These are phyloP conservation scores for Selaginella moellendorffii DNA, from an alignment of 75 land plant genomes.

Conservation along the genomic window DNA sequence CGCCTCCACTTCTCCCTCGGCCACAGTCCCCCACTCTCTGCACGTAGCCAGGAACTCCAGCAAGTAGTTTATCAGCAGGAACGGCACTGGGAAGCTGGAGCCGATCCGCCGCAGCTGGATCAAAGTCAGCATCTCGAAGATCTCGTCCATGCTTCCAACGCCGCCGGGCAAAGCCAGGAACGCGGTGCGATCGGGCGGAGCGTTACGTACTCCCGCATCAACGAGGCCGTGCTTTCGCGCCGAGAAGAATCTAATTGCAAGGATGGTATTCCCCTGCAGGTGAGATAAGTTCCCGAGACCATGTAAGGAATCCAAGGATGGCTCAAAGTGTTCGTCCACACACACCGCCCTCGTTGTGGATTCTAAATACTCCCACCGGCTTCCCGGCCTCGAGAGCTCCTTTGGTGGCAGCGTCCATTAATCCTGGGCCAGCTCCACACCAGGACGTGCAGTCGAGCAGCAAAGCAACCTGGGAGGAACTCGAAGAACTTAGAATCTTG, in stretches of 20 bases:
- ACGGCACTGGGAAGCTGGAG: constrained; percentile 64
- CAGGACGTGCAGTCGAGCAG: constrained; percentile 81
- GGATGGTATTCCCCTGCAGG: constrained; percentile 42
- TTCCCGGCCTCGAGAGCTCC: constrained; percentile 65
- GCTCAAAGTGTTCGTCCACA: constrained; percentile 51
- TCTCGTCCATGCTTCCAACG: constrained; percentile 75
- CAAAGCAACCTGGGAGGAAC: constrained; percentile 46
- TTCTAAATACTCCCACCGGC: constrained; percentile 84
- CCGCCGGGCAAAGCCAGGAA: constrained; percentile 81
- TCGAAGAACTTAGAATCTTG: too few relatives aligned
- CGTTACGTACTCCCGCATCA: constrained; percentile 62
- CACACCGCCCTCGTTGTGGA: constrained; percentile 51
- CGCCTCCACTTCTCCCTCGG: constrained; percentile 39
- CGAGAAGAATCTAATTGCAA: constrained; percentile 59
- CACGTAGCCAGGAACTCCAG: constrained; percentile 54
- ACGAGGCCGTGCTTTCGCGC: constrained; percentile 87
- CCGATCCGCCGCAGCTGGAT: constrained; percentile 70
- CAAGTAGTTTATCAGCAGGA: constrained; percentile 69
- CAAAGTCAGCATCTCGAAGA: constrained; percentile 72
- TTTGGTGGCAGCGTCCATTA: constrained; percentile 83
- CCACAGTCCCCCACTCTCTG: constrained; percentile 48
- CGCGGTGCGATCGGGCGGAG: constrained; percentile 42
- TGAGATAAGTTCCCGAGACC: constrained; percentile 46
- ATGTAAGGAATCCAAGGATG: constrained; percentile 93
- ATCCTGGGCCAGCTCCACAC: constrained; percentile 91